These are phyloP conservation scores for Boletus rufocinnamomeus DNA, from an alignment of 768 basidiomycete genomes.

Conservation along the genomic window DNA sequence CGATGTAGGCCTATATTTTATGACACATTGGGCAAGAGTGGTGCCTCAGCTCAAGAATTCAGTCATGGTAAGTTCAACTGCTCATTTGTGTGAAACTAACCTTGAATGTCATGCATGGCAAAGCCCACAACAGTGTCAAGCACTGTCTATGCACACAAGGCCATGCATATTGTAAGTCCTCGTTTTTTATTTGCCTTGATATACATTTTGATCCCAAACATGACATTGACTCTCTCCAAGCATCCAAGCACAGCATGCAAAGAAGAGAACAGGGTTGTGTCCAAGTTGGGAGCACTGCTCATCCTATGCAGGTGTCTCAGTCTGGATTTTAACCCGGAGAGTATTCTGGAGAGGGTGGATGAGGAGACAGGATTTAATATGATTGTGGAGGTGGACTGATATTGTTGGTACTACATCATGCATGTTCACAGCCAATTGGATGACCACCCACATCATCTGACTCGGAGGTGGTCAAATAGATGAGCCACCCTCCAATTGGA, in stretches of 20 bases:
- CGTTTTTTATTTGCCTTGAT: neutral
- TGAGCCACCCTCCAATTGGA: conserved; percentile 61
- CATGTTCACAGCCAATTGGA: neutral
- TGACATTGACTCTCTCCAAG: conserved; percentile 42
- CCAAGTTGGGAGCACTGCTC: conserved; percentile 73
- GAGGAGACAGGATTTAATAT: conserved; percentile 44
- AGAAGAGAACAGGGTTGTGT: conserved; percentile 67
- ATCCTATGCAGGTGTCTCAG: conserved; percentile 65
- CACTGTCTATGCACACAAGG: conserved; percentile 68
- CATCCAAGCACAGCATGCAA: conserved; percentile 56
- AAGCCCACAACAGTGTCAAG: conserved; percentile 59
- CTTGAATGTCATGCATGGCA: conserved; percentile 36
- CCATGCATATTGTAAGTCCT: conserved; percentile 62
- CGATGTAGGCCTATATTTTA: too few species aligned
- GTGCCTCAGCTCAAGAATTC: conserved; percentile 70
- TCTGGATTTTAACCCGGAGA: conserved; percentile 40
- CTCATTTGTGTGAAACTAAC: neutral
- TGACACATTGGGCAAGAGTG: conserved; percentile 20
- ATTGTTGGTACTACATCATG: neutral
- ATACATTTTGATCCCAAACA: too few species aligned
- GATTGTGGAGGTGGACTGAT: conserved; percentile 60
- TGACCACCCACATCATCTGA: neutral
- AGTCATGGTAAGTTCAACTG: conserved; percentile 1
- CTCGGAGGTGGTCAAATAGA: conserved; percentile 12
- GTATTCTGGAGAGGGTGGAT: conserved; percentile 37